Base-by-base conservation (phyloP, 73 alveolate genomes). In the Tetrahymena borealis region DNA sequence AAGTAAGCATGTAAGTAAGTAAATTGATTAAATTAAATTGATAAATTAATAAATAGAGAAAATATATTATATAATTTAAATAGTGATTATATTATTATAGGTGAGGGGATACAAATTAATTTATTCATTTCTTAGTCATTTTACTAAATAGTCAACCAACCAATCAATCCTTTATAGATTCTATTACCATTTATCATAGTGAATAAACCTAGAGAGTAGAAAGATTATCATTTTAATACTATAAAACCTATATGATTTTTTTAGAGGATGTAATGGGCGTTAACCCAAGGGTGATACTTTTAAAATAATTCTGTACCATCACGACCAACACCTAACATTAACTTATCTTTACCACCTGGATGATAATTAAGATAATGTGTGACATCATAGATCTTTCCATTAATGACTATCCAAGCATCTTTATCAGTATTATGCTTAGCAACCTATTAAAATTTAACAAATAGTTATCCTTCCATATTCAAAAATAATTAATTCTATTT, bases 281-380 rank as follows among this genome's bases (percentile, higher is more conserved):
- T 98, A 35, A 98, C 98, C 99, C 99, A 98, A 20, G 98, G 99
- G 90, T 98, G 99, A 91, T 97, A 97, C 90, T 96, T 85, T 93
- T 95, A 93, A 85, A 95, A 98, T 32, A 96, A 96, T 36, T 91
- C 96, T 18, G 99, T 98, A 90, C 99, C 97, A 95, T 98, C 99
- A 79, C 95, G 94, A 11, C 99, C 99, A 18, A 98, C 99, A 7
- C 98, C 98, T 35, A 91, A 91, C 97, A 98, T 79, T 40, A 98
- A 93, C 93, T 96, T 96, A 43, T 93, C 96, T n/a, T 97, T 96
- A 5, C 99, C 99, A 28, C 99, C 99, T 11, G 99, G 99, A 95
- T 98, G 99, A 43, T 90, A 91, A 93, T 97, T 93, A 33, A 98
- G 91, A 93, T 95, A 98, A 93, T 94, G 94, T 11, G 99, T 97